phyloP scores from a whole-genome alignment of 2,329 filamentous ascomycete genomes.

The Aspergillus sp. region DNA sequence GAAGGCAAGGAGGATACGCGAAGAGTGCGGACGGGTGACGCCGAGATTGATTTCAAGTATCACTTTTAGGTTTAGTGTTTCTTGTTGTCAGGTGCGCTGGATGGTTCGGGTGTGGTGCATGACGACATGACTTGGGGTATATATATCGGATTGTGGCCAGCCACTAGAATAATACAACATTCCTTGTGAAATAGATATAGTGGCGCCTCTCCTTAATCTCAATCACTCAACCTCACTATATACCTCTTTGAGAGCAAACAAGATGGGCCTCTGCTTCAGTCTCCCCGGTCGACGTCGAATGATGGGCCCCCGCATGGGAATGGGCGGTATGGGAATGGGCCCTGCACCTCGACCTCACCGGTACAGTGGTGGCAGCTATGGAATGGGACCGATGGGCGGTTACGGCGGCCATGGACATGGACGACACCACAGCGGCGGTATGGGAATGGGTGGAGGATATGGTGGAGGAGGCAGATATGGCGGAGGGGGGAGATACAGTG shows the following conservation, averaged over 20 bases:
- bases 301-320: not conserved
- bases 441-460: not conserved
- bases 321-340: not conserved
- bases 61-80: conserved; percentile 28
- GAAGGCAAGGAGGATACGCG: conserved; percentile 45
- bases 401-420: not conserved
- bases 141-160: not conserved
- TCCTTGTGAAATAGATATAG: too few relatives aligned
- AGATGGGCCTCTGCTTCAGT: not conserved
- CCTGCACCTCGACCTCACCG: not conserved
- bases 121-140: not conserved
- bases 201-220: too few relatives aligned
- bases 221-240: too few relatives aligned
- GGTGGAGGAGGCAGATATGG: not conserved
- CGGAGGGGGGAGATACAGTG: not conserved
- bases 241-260: not conserved
- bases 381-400: not conserved
- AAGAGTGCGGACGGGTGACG: conserved; percentile 47
- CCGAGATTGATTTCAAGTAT: conserved; percentile 49
- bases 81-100: not conserved
- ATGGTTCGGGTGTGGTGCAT: not conserved
- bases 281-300: not conserved
- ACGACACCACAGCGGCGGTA: not conserved
- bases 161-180: too few relatives aligned
- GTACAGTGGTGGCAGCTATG: not conserved